These are phyloP conservation scores for Salix exigua DNA, from an alignment of 345 rosid genomes.

Conservation along the genomic window DNA sequence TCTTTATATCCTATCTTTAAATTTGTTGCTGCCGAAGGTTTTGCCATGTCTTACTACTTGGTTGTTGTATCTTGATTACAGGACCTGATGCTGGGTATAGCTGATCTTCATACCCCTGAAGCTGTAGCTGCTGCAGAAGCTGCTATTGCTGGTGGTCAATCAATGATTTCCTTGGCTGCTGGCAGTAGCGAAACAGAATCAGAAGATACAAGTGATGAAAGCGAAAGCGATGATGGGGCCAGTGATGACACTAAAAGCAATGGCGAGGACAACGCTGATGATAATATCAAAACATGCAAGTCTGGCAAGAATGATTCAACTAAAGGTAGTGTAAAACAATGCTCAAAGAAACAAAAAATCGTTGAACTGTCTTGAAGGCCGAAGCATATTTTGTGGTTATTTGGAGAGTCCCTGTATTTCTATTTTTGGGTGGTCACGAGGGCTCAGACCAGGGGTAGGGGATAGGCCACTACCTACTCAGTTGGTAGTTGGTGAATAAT, in stretches of 20 bases:
- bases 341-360: too few relatives aligned
- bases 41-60: neutral
- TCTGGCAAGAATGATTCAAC: too few relatives aligned
- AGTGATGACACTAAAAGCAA: neutral
- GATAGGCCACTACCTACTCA: too few relatives aligned
- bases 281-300: neutral
- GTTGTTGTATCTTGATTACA: constrained; percentile 18
- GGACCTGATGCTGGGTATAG: constrained; percentile 86
- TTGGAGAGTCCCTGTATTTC: too few relatives aligned
- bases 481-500: too few relatives aligned
- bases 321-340: too few relatives aligned
- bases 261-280: neutral
- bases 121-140: constrained; percentile 81
- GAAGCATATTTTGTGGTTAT: too few relatives aligned
- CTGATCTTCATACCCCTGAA: constrained; percentile 89
- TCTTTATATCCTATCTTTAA: neutral
- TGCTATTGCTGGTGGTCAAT: constrained; percentile 46
- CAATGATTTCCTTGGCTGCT: constrained; percentile 17
- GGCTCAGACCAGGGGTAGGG: too few relatives aligned
- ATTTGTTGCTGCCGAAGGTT: neutral
- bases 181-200: constrained; percentile 22
- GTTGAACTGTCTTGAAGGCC: too few relatives aligned
- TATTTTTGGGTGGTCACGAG: too few relatives aligned
- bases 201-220: neutral
- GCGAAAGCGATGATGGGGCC: neutral